A percentile compares a stretch with the other conserved stretches of the same genome.
Evolutionary conservation across 306 rosid genomes (phyloP).

Genomic region (Fragaria nilgerrensis): DNA sequence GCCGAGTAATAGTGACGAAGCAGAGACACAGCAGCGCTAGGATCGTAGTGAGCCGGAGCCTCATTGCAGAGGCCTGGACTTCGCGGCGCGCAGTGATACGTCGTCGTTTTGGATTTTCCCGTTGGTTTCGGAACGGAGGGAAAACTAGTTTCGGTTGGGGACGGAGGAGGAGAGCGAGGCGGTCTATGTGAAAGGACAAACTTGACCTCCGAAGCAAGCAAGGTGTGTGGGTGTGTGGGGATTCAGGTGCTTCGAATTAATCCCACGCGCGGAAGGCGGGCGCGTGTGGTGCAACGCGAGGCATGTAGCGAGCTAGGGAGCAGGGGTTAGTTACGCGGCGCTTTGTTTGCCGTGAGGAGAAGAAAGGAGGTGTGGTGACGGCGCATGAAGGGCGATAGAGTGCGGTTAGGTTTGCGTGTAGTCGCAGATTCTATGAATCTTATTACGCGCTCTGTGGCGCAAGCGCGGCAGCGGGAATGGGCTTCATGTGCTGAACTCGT

Average conservation of each 20-base stretch:
- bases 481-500: not conserved
- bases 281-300: slow-evolving; percentile 10
- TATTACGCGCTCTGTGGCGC: not conserved
- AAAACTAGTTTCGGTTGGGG: not conserved
- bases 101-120: not conserved
- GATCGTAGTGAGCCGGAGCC: slow-evolving; percentile 45
- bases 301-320: not conserved
- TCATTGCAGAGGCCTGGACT: slow-evolving; percentile 46
- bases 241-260: not conserved
- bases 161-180: not conserved
- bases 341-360: not conserved
- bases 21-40: slow-evolving; percentile 33
- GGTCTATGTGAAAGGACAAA: slow-evolving; percentile 39
- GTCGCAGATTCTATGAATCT: not conserved
- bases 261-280: not conserved
- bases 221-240: not conserved
- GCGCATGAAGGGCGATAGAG: not conserved
- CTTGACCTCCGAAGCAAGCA: slow-evolving; percentile 28
- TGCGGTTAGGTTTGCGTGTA: not conserved
- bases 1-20: slow-evolving; percentile 24
- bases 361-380: not conserved
- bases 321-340: slow-evolving; percentile 12
- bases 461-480: not conserved
- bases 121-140: not conserved
- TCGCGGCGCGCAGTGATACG: not conserved